These are phyloP conservation scores for Magnusiomyces ingens DNA, from an alignment of 1,139 yeast species.

Conservation along the genomic window DNA sequence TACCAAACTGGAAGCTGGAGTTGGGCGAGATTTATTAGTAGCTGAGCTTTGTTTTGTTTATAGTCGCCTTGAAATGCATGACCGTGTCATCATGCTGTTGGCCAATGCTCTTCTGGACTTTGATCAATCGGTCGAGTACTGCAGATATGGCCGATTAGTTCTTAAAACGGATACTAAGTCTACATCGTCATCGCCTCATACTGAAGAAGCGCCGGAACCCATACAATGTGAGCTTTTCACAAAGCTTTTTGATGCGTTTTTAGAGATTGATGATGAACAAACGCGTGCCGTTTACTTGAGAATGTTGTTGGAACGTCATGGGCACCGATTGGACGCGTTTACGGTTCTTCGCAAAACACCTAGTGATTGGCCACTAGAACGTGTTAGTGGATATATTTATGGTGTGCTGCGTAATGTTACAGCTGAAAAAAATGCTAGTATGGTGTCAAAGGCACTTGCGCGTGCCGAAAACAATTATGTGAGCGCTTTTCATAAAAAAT, in stretches of 20 bases:
- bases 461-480: slow-evolving; percentile 23
- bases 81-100: slow-evolving; percentile 31
- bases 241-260: slow-evolving; percentile 25
- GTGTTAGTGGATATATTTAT: slow-evolving; percentile 26
- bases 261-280: slow-evolving; percentile 24
- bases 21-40: slow-evolving; percentile 19
- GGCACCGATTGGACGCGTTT: slow-evolving; percentile 26
- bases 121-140: slow-evolving; percentile 32
- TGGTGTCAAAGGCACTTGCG: slow-evolving; percentile 22
- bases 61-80: slow-evolving; percentile 31
- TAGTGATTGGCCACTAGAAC: slow-evolving; percentile 33
- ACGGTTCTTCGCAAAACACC: slow-evolving; percentile 30
- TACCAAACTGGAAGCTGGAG: slow-evolving; percentile 26
- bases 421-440: slow-evolving; percentile 22
- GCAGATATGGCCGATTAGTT: slow-evolving; percentile 23
- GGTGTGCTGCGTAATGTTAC: slow-evolving; percentile 21
- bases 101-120: slow-evolving; percentile 31
- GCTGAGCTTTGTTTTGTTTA: slow-evolving; percentile 34
- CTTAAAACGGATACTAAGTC: background rate
- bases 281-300: slow-evolving; percentile 25
- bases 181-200: background rate
- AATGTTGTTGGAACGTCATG: slow-evolving; percentile 29
- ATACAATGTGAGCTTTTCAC: slow-evolving; percentile 24
- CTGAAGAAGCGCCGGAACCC: background rate
- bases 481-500: slow-evolving; percentile 1